A percentile compares a stretch with the other conserved stretches of the same genome.
phyloP scores from a whole-genome alignment of 495 filamentous ascomycete genomes.

The Xylaria venustula region DNA sequence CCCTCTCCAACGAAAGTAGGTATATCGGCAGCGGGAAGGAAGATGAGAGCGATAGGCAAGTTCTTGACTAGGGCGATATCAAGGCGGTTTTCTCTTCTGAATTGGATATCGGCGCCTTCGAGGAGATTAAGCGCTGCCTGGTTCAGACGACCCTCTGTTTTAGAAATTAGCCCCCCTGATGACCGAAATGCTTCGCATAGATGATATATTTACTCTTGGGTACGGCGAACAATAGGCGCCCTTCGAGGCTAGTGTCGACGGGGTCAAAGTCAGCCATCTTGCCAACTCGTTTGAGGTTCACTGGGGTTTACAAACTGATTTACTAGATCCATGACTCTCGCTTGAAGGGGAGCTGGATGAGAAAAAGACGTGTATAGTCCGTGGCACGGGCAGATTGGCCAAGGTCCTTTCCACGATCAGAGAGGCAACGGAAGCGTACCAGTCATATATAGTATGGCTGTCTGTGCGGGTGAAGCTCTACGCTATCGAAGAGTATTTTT shows the following conservation, averaged over 20 bases:
- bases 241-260: conserved; percentile 66
- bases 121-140: conserved; percentile 84
- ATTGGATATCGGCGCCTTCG: conserved; percentile 91
- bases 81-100: conserved; percentile 85
- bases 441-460: not conserved
- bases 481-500: conserved; percentile 7
- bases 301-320: conserved; percentile 64
- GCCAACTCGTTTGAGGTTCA: conserved; percentile 6
- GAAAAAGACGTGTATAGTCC: not conserved
- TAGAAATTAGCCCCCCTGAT: conserved; percentile 18
- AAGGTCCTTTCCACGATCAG: not conserved
- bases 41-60: conserved; percentile 89
- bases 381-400: not conserved
- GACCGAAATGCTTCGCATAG: conserved; percentile 32
- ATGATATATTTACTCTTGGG: conserved; percentile 77
- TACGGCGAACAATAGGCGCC: conserved; percentile 91
- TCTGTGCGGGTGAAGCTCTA: not conserved
- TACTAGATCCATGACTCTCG: conserved; percentile 72
- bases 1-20: conserved; percentile 96
- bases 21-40: conserved; percentile 95
- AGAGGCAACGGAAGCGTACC: not conserved
- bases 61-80: conserved; percentile 98
- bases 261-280: conserved; percentile 36
- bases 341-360: not conserved
- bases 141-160: conserved; percentile 85